Conservation (phyloP, 202 grass and related monocot species). For the Brachypodium distachyon region DNA sequence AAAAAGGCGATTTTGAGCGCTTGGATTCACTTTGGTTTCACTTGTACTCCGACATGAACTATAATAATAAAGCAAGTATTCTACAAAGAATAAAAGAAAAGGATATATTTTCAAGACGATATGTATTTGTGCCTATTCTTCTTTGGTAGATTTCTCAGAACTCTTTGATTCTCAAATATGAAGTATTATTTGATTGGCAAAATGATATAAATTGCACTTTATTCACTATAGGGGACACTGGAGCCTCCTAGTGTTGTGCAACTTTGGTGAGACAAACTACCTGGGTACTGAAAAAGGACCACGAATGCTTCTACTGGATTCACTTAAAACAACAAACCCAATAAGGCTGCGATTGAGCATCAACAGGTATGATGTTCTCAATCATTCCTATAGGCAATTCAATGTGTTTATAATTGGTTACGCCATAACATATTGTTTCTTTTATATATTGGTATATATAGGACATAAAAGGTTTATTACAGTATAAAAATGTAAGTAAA, state of each 20-base stretch:
- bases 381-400: too few species aligned
- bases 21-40: constrained; percentile 90
- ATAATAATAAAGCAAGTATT: constrained; percentile 34
- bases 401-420: too few species aligned
- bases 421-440: too few species aligned
- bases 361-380: constrained; percentile 38
- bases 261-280: constrained; percentile 51
- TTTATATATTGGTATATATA: too few species aligned
- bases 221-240: constrained; percentile 62
- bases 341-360: constrained; percentile 51
- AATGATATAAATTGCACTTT: constrained; percentile 2
- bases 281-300: neutral
- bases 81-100: constrained; percentile 79
- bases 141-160: constrained; percentile 70
- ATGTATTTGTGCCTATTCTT: constrained; percentile 84
- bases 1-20: constrained; percentile 51
- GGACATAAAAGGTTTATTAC: too few species aligned
- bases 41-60: constrained; percentile 48
- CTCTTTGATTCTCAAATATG: neutral
- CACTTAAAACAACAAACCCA: constrained; percentile 49
- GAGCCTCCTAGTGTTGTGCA: constrained; percentile 86
- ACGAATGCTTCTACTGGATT: constrained; percentile 84
- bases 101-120: constrained; percentile 66
- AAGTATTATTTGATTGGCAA: neutral
- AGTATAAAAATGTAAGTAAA: too few species aligned